phyloP scores from a whole-genome alignment of 257 asterid species.

The Jasminum sambac region DNA sequence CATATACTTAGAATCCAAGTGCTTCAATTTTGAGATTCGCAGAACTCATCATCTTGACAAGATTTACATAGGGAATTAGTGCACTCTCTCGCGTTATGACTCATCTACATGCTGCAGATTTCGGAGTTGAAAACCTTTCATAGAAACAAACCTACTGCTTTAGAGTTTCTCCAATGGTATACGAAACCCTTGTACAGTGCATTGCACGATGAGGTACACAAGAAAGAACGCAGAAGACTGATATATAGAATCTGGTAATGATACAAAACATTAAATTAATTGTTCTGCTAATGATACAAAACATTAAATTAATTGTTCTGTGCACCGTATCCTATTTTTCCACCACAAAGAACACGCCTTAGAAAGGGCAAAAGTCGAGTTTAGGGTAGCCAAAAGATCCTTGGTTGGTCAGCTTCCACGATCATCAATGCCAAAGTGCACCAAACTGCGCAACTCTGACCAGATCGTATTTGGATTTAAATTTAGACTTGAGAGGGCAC shows the following conservation, averaged over 20 bases:
- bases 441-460: neutral
- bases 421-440: neutral
- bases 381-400: neutral
- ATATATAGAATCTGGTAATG: neutral
- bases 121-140: too few relatives aligned
- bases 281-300: neutral
- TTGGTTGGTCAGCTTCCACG: neutral
- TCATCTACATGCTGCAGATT: too few relatives aligned
- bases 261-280: neutral
- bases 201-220: neutral
- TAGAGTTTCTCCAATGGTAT: too few relatives aligned
- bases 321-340: neutral
- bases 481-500: neutral
- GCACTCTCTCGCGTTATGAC: too few relatives aligned
- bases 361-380: neutral
- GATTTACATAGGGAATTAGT: too few relatives aligned
- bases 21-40: too few relatives aligned
- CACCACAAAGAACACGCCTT: neutral
- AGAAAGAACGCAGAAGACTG: neutral
- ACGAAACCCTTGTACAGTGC: too few relatives aligned
- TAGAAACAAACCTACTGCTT: too few relatives aligned
- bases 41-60: too few relatives aligned
- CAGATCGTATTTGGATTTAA: neutral
- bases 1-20: too few relatives aligned
- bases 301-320: neutral